Conservation (phyloP, 2,329 filamentous ascomycete species). For the Torrubiellomyces zombiae region DNA sequence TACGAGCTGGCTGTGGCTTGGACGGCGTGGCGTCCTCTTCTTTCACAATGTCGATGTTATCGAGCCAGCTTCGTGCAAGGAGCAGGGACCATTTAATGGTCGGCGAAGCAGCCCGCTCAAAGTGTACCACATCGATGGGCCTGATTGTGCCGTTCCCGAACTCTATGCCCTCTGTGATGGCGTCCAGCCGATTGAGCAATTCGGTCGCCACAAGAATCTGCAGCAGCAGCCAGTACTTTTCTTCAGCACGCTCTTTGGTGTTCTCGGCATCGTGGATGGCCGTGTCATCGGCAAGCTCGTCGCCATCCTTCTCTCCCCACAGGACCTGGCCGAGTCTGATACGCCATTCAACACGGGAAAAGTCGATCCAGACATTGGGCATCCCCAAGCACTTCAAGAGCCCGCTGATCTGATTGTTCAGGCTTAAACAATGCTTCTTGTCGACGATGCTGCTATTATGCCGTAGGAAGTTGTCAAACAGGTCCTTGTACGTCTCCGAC, state of each 20-base stretch:
- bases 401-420: constrained; percentile 54
- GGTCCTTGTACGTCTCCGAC: constrained; percentile 42
- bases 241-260: constrained; percentile 35
- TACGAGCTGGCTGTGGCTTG: constrained; percentile 6
- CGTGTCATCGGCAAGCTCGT: constrained; percentile 35
- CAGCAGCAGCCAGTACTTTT: constrained; percentile 50
- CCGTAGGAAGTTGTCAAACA: constrained; percentile 43
- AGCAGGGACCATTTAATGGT: constrained; percentile 53
- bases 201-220: constrained; percentile 50
- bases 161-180: constrained; percentile 43
- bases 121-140: constrained; percentile 40
- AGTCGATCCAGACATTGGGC: constrained; percentile 57
- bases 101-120: constrained; percentile 42
- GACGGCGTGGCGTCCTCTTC: constrained; percentile 13
- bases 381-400: constrained; percentile 48
- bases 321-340: constrained; percentile 56
- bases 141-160: constrained; percentile 32
- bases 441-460: constrained; percentile 39
- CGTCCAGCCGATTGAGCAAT: constrained; percentile 46
- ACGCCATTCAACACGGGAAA: constrained; percentile 59
- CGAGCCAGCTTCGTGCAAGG: constrained; percentile 48
- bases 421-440: constrained; percentile 40
- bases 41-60: constrained; percentile 44
- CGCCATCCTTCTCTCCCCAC: constrained; percentile 40
- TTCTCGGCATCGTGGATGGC: constrained; percentile 31